phyloP scores from a whole-genome alignment of 768 basidiomycete genomes.

The Austroboletus festivus region DNA sequence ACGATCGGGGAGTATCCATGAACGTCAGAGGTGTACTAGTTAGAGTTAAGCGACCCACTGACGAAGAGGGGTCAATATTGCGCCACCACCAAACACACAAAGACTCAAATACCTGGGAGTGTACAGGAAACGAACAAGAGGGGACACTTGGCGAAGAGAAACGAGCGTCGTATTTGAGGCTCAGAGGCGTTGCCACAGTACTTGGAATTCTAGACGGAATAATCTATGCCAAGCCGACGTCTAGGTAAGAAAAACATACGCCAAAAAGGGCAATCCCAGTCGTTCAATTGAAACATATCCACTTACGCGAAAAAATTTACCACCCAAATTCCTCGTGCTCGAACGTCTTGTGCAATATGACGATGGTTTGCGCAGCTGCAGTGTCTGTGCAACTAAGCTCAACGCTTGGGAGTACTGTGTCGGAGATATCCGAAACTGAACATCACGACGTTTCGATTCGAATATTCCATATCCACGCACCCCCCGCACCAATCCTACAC shows the following conservation, averaged over 20 bases:
- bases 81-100: background rate
- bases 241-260: background rate
- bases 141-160: background rate
- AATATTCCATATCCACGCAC: slow-evolving; percentile 23
- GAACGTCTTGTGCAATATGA: too few relatives aligned
- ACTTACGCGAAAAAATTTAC: background rate
- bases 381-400: background rate
- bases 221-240: background rate
- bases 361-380: background rate
- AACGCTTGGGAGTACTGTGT: background rate
- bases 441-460: slow-evolving; percentile 21
- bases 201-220: background rate
- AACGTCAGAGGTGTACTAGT: background rate
- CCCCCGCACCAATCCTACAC: slow-evolving; percentile 2
- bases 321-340: background rate
- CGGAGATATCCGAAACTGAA: slow-evolving; percentile 23
- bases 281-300: slow-evolving; percentile 3
- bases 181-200: background rate
- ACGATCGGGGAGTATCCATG: slow-evolving; percentile 16
- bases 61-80: background rate
- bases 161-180: slow-evolving; percentile 8
- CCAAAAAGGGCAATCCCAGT: slow-evolving; percentile 15
- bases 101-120: slow-evolving; percentile 1
- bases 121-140: background rate
- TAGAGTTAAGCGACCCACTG: slow-evolving; percentile 8